A percentile compares a stretch with the other conserved stretches of the same genome.
phyloP scores from a whole-genome alignment of 2,329 filamentous ascomycete species.

The Sclerotinia nivalis region DNA sequence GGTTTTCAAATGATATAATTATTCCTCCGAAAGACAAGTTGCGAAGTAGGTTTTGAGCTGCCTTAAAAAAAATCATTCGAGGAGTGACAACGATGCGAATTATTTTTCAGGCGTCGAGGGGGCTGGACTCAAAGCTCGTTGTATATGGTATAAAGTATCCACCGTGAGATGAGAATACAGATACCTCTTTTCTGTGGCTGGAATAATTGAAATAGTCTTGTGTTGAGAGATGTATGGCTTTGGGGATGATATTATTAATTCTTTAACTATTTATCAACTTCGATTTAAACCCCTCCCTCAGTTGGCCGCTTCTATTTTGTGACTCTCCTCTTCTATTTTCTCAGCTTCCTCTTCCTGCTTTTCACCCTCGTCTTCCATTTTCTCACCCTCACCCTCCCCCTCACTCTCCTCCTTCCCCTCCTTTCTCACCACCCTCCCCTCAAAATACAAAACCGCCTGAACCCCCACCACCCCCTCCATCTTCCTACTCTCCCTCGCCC shows the following conservation, averaged over 20 bases:
- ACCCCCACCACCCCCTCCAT: slow-evolving; percentile 48
- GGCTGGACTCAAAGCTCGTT: no score
- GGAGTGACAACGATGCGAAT: no score
- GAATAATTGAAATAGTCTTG: no score
- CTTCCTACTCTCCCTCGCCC: slow-evolving; percentile 48
- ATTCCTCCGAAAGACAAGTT: no score
- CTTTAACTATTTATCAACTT: no score
- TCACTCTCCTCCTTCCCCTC: neutral
- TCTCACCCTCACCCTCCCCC: neutral
- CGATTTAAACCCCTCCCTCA: neutral
- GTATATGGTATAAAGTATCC: no score
- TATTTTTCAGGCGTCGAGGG: no score
- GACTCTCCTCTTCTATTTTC: neutral
- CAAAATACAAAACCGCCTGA: slow-evolving; percentile 48
- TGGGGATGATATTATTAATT: neutral
- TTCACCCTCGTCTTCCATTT: neutral
- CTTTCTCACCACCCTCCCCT: slow-evolving; percentile 41
- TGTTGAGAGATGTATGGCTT: neutral
- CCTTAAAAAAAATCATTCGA: no score
- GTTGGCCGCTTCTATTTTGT: neutral
- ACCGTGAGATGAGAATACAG: no score
- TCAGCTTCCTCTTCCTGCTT: neutral
- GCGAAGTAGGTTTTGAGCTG: no score
- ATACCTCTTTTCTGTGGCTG: no score
- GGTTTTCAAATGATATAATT: no score